Evolutionary conservation across 2,329 filamentous ascomycete species (phyloP), one percentile per base, ranked within the genome.

Genomic region (Rutstroemia sp.): DNA sequence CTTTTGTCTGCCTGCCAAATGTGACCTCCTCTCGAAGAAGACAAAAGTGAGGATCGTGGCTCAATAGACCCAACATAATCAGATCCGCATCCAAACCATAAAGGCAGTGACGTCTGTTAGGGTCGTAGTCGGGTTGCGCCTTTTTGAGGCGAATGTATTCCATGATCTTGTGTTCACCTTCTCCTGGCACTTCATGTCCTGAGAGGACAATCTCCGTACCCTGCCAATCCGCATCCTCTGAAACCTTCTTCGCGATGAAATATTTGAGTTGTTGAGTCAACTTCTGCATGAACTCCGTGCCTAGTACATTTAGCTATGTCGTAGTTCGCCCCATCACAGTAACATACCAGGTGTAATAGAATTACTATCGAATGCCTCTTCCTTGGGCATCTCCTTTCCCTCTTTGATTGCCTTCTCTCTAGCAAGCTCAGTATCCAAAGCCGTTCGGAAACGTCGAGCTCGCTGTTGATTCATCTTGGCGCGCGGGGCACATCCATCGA

Each of bases 381-480:
- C 92, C 69, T 94, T 94, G 30, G 94, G 94, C 78, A 99, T 85
- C 73, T 96, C 89, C 60, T 92, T 78, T 50, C 95, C 95, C 68
- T 96, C 89, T 50, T 77, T 79, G 59, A 97, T 84, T 47, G 94
- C 95, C 80, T 95, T 96, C 58, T 97, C 90, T 71, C 89, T 87
- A 58, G 92, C 91, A 64, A 83, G 81, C 72, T 99, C 94, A 56
- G 83, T 88, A 69, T 99, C 95, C 51, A 96, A 77, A 42, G 94
- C 94, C 23, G 94, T 97, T 68, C 94, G 84, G 73, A 99, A 99
- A 70, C 94, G 87, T 68, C 94, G 86, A 57, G 94, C 88, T 65
- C 94, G 89, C 75, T 99, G 94, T 73, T 99, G 94, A 73, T 99
- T 99, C 94, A 99, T 99, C 79, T 99, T 99, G 65, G 94, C 94